Base-by-base conservation (phyloP, 2,329 filamentous ascomycete species). In the Aspergillus pseudotamarii region DNA sequence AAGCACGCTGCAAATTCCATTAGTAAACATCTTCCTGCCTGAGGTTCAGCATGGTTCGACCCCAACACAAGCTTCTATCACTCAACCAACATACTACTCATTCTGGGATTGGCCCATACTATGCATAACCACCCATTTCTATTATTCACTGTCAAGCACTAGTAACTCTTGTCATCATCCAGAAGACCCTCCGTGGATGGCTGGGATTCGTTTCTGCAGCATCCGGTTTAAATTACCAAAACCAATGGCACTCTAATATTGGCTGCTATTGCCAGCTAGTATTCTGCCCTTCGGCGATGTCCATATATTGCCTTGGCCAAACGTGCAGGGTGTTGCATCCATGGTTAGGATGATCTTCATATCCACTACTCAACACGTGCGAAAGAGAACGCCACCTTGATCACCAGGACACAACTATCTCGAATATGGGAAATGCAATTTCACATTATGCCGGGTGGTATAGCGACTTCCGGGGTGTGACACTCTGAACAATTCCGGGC, bases 11-110 rank as follows among this genome's bases (percentile, higher is more conserved):
- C 4, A 11, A 21, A 34, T 34, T 19, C 26, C 48, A 28, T 46
- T 21, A 46, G 5, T 23, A 23, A 46, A 14, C 48, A 16, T 9
- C 8, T 16, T 36, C 50, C 50, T 21, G 50, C 50, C 38, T 41
- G 6, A 23, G 43, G 19, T 21, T 36, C 26, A 12, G 26, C 32
- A 38, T 21, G 32, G n/a, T 34, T 55, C 19, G 16, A 36, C 32
- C 28, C 48, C 51, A 38, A 55, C 51, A 38, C 51, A 55, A 55
- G 51, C 51, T 54, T 54, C 51, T 11, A 14, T 53, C 26, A 28
- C 48, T 53, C 50, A 53, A 53, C 50, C 51, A 54, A 54, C 51
- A 32, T 12, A 19, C 51, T 30, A 32, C 8, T 10, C 30, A n/a
- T 36, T 10, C 16, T 23, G 6, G 30, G 51, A 54, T 54, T 54